phyloP scores from a whole-genome alignment of 2,329 filamentous ascomycete genomes.

The Blastomyces parvus region DNA sequence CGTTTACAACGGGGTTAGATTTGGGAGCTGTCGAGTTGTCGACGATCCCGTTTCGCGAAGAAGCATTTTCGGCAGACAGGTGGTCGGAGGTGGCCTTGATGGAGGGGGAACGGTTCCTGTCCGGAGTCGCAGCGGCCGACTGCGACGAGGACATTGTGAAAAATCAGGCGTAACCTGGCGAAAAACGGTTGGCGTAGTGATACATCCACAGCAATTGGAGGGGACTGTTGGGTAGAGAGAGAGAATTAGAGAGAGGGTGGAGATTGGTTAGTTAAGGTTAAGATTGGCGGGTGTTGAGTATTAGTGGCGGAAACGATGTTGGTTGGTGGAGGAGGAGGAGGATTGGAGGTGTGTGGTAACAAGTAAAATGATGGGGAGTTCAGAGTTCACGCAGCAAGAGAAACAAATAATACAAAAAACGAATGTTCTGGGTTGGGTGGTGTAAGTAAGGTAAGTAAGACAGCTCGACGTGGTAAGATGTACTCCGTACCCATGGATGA shows the following conservation, averaged over 20 bases:
- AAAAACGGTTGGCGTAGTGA: slow-evolving; percentile 9
- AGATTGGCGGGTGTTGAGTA: slow-evolving; percentile 16
- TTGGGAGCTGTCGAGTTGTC: slow-evolving; percentile 15
- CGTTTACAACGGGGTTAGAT: slow-evolving; percentile 25
- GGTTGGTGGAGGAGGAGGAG: neutral
- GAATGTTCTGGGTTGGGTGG: slow-evolving; percentile 12
- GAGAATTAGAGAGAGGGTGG: too few species aligned
- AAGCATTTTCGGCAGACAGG: slow-evolving; percentile 9
- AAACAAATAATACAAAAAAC: neutral
- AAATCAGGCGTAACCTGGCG: slow-evolving; percentile 19
- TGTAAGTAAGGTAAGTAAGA: too few species aligned
- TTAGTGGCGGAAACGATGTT: neutral
- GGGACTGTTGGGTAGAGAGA: neutral
- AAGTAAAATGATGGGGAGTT: too few species aligned
- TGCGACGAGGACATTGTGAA: slow-evolving; percentile 25
- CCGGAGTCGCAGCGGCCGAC: slow-evolving; percentile 22
- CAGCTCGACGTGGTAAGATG: slow-evolving; percentile 18
- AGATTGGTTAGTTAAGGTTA: slow-evolving; percentile 9
- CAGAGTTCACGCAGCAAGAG: neutral
- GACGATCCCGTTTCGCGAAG: slow-evolving; percentile 7
- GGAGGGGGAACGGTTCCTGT: slow-evolving; percentile 19
- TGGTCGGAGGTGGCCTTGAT: slow-evolving; percentile 17
- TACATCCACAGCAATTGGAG: slow-evolving; percentile 16
- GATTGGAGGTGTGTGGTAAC: neutral
- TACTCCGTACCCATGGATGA: neutral